Conservation (phyloP, 352 stramenopile species). For the Ophiocytium majus region DNA sequence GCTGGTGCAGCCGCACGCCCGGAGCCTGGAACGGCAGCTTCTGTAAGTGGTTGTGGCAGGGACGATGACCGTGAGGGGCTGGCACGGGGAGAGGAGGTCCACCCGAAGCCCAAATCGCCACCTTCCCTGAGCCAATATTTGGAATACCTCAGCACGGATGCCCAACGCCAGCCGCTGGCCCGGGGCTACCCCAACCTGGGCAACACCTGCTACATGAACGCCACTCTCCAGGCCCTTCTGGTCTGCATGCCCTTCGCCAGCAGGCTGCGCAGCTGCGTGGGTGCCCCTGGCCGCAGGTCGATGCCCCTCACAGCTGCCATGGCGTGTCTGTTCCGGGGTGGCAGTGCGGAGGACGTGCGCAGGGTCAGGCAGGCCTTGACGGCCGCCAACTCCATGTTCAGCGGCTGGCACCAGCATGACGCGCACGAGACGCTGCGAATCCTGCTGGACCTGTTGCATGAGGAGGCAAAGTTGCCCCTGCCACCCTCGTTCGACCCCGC, state of each 20-base stretch:
- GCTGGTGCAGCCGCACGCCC: no score
- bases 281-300: not conserved
- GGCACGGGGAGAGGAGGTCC: no score
- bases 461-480: conserved; percentile 21
- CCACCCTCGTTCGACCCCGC: conserved; percentile 8
- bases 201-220: conserved; percentile 69
- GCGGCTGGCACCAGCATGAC: conserved; percentile 43
- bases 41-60: no score
- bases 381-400: conserved; percentile 40
- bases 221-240: conserved; percentile 68
- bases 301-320: not conserved
- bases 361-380: conserved; percentile 20
- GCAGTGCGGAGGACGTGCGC: not conserved
- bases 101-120: no score
- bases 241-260: not conserved
- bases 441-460: conserved; percentile 42
- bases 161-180: not conserved
- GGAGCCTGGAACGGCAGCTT: no score
- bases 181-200: conserved; percentile 58
- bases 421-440: conserved; percentile 41
- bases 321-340: not conserved
- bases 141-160: no score
- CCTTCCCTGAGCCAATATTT: no score
- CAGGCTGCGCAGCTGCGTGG: not conserved
- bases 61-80: no score